phyloP scores from a whole-genome alignment of 176 grass and related monocot genomes.

The Aechmea fasciata region DNA sequence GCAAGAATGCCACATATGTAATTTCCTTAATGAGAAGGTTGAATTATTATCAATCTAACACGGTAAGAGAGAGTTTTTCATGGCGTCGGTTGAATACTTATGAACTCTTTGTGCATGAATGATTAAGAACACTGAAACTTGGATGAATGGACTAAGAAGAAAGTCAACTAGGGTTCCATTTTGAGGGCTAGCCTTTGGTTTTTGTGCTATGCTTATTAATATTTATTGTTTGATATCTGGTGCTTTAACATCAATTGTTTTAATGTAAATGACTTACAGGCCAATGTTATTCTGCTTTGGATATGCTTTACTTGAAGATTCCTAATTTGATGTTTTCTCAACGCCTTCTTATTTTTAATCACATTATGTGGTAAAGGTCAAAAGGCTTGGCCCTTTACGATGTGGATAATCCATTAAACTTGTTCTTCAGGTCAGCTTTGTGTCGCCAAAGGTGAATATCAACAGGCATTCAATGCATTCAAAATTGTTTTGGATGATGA shows the following conservation, averaged over 20 bases:
- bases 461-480: constrained; percentile 67
- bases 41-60: too few relatives aligned
- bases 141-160: not conserved
- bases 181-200: not conserved
- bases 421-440: constrained; percentile 69
- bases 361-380: not conserved
- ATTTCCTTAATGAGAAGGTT: too few relatives aligned
- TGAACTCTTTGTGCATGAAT: not conserved
- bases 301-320: too few relatives aligned
- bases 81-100: too few relatives aligned
- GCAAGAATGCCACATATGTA: too few relatives aligned
- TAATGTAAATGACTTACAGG: too few relatives aligned
- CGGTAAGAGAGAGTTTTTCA: too few relatives aligned
- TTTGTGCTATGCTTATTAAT: not conserved
- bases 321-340: too few relatives aligned
- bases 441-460: constrained; percentile 72
- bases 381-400: constrained; percentile 2
- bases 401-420: constrained; percentile 16
- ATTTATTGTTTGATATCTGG: not conserved
- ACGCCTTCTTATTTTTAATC: too few relatives aligned
- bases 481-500: constrained; percentile 86
- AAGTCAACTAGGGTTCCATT: not conserved
- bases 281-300: too few relatives aligned
- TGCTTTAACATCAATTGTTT: too few relatives aligned
- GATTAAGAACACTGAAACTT: not conserved